A percentile compares a stretch with the other conserved stretches of the same genome.
Conservation (phyloP, 352 stramenopile species). For the Phytopythium litorale region DNA sequence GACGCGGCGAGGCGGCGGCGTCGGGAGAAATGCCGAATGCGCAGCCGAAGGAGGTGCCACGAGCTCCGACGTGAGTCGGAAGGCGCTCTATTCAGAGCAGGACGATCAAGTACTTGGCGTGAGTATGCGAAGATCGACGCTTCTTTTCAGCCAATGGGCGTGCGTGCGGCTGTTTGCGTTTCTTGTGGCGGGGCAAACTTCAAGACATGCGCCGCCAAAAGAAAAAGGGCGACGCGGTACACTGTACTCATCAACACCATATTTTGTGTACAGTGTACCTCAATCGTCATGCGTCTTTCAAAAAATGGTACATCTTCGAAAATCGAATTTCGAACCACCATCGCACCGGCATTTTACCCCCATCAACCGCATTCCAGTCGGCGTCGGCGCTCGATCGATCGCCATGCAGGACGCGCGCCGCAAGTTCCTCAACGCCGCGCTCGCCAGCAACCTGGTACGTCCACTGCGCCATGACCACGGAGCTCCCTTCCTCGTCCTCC, state of each 20-base stretch:
- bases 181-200: constrained; percentile 8
- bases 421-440: constrained; percentile 69
- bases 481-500: neutral
- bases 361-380: too few species aligned
- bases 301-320: too few species aligned
- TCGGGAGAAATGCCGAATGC: neutral
- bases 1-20: neutral
- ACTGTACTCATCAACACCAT: neutral
- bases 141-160: neutral
- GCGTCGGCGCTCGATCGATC: too few species aligned
- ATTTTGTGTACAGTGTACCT: neutral
- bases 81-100: too few species aligned
- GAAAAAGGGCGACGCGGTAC: neutral
- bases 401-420: constrained; percentile 55
- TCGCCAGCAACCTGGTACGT: constrained; percentile 64
- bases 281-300: too few species aligned
- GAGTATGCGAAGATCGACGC: constrained; percentile 3
- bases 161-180: neutral
- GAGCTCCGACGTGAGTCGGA: neutral
- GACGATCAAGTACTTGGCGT: too few species aligned
- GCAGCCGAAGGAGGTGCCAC: neutral
- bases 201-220: neutral
- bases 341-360: too few species aligned
- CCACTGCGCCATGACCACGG: neutral
- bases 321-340: constrained; percentile 2